Evolutionary conservation across 176 grass and related monocot genomes (phyloP), one percentile per base, ranked within the genome.

Genomic region (Musa itinerans): DNA sequence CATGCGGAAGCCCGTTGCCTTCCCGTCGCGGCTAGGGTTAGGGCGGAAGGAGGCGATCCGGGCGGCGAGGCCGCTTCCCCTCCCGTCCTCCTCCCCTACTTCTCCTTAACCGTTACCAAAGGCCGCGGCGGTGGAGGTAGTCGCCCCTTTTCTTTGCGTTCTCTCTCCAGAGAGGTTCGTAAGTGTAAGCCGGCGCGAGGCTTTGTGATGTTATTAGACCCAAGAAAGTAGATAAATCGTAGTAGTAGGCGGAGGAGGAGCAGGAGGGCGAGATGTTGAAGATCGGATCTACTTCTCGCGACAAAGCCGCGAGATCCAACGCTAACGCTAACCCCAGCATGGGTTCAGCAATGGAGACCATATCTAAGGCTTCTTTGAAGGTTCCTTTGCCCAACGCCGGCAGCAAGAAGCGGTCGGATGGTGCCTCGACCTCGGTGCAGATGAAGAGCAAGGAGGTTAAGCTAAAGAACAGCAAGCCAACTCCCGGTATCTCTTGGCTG

Each of bases 391-490:
- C 59, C 11, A 52, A 8, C 27, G 29, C 75, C 22, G 14, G 19
- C 43, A 11, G 75, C 11, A 77, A 77, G 48, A 77, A 65, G 75
- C 58, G 58, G 24, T 49, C n/a, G 59, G 58, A 63, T 51, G 48
- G 54, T 20, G 55, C 75, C 48, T 77, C 57, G 59, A 64, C 75
- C 57, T 77, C 61, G 20, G 58, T 49, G 61, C 48, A 11, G 25
- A 43, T 12, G 34, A 75, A 75, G 73, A 65, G 59, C 58, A 77
- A 77, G 75, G 75, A 77, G 24, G 75, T 48, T 14, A 25, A 27
- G 23, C 6, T 67, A 2, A 67, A 67, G 11, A 29, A 67, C 48
- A 43, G 34, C 34, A 77, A 65, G 75, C 6, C 43, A 17, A 43
- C 75, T 16, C 16, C 61, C 11, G 75, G 75, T 77, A 49, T 50